Percentiles rank a stretch among this genome's conserved stretches.
These are phyloP conservation scores for Xylaria acuta DNA, from an alignment of 495 filamentous ascomycete genomes.

Conservation along the genomic window DNA sequence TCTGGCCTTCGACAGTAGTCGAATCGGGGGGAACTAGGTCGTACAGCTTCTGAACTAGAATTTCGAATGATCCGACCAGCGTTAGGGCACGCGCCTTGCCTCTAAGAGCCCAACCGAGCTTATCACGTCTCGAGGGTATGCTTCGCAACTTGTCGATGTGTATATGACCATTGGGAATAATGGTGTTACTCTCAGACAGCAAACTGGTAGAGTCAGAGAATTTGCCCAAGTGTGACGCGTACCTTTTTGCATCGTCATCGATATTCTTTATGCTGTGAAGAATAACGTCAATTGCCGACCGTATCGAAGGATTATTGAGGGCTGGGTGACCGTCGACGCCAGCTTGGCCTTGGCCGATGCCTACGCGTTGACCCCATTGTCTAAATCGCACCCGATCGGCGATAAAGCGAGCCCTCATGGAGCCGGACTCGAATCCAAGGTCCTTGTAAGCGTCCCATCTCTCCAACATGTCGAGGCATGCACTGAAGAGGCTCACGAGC, in stretches of 20 bases:
- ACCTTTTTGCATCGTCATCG: background rate
- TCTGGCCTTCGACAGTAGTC: background rate
- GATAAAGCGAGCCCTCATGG: conserved; percentile 27
- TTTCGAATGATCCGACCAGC: background rate
- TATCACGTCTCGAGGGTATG: background rate
- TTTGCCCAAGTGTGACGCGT: background rate
- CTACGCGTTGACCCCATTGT: conserved; percentile 29
- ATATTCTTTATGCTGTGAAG: background rate
- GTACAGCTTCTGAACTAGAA: conserved; percentile 11
- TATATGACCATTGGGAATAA: background rate
- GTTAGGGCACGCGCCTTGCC: conserved; percentile 3
- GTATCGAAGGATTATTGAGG: background rate
- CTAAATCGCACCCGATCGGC: conserved; percentile 26
- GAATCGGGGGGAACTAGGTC: conserved; percentile 8
- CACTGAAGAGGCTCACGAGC: conserved; percentile 29
- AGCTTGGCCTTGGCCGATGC: conserved; percentile 9
- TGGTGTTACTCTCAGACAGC: background rate
- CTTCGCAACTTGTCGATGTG: background rate
- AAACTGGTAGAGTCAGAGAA: background rate
- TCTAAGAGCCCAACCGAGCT: conserved; percentile 4
- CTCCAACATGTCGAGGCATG: conserved; percentile 32
- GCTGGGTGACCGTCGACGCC: background rate
- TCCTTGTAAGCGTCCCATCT: conserved; percentile 28
- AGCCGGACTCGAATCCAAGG: conserved; percentile 24
- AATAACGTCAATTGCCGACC: background rate